A percentile compares a stretch with the other conserved stretches of the same genome.
Conservation (phyloP, 495 filamentous ascomycete genomes). For the Thozetella sp. region DNA sequence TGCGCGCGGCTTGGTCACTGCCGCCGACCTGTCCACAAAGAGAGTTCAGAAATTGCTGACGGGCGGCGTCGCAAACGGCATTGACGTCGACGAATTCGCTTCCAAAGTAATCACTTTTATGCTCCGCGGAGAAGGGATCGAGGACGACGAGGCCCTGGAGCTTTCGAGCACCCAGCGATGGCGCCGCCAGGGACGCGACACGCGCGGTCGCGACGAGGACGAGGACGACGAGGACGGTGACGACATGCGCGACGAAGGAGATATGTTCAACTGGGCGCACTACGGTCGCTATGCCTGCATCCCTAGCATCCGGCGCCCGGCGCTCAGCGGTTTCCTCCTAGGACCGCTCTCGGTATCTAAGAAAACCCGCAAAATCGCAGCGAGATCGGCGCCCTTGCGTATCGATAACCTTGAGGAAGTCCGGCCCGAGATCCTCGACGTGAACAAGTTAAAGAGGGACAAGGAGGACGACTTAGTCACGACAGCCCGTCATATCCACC, state of each 20-base stretch:
- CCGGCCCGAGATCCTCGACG: slow-evolving; percentile 71
- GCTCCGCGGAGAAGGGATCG: slow-evolving; percentile 57
- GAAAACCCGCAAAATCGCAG: slow-evolving; percentile 65
- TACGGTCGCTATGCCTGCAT: slow-evolving; percentile 77
- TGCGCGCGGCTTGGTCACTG: slow-evolving; percentile 76
- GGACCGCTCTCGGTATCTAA: slow-evolving; percentile 91
- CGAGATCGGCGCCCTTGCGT: slow-evolving; percentile 65
- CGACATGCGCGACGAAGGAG: slow-evolving; percentile 63
- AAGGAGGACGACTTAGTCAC: slow-evolving; percentile 69
- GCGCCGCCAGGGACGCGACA: slow-evolving; percentile 26
- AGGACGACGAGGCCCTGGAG: slow-evolving; percentile 37
- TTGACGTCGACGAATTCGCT: slow-evolving; percentile 94
- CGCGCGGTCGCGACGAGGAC: slow-evolving; percentile 28
- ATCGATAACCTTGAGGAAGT: slow-evolving; percentile 66
- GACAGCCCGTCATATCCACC: slow-evolving; percentile 67
- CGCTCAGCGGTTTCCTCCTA: slow-evolving; percentile 81
- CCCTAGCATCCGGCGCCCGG: slow-evolving; percentile 70
- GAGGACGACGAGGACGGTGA: slow-evolving; percentile 50
- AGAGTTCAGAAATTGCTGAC: slow-evolving; percentile 70
- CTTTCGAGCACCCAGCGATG: slow-evolving; percentile 48
- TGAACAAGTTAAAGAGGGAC: slow-evolving; percentile 71
- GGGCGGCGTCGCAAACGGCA: slow-evolving; percentile 67
- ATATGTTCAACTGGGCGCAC: slow-evolving; percentile 85
- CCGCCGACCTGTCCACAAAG: slow-evolving; percentile 76
- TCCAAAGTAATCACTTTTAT: slow-evolving; percentile 90